Evolutionary conservation across 805 yeast genomes (phyloP).

Genomic region (Cyberlindnera amylophila): DNA sequence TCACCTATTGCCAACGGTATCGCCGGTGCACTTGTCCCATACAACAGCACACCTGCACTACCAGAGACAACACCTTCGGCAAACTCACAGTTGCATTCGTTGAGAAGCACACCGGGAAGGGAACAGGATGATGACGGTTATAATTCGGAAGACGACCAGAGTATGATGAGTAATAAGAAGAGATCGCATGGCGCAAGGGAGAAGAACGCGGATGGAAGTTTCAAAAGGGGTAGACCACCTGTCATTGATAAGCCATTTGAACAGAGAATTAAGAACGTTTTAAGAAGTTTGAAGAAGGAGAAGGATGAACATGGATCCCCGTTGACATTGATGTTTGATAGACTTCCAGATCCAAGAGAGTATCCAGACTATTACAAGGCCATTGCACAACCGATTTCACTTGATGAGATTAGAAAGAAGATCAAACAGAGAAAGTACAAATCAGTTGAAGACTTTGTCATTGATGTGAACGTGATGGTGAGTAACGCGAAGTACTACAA

Average conservation of each 20-base stretch:
- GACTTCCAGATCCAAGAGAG: conserved; percentile 63
- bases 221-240: conserved; percentile 85
- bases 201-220: conserved; percentile 15
- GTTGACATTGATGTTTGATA: conserved; percentile 68
- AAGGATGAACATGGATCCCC: conserved; percentile 48
- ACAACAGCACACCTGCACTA: conserved; percentile 5
- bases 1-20: conserved; percentile 17
- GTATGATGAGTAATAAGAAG: conserved; percentile 5
- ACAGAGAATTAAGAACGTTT: conserved; percentile 81
- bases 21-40: conserved; percentile 22
- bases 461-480: conserved; percentile 73
- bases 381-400: conserved; percentile 57
- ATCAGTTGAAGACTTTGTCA: conserved; percentile 69
- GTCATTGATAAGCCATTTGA: conserved; percentile 89
- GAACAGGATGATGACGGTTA: conserved; percentile 16
- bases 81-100: conserved; percentile 3
- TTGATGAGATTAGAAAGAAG: conserved; percentile 72
- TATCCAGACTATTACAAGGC: conserved; percentile 43
- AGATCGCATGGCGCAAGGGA: conserved; percentile 17
- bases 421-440: conserved; percentile 82
- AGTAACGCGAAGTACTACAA: conserved; percentile 67
- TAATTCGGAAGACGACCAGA: conserved; percentile 11
- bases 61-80: conserved; percentile 1
- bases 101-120: conserved; percentile 13
- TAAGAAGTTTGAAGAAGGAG: conserved; percentile 77